Percentiles rank a stretch among this genome's conserved stretches.
Evolutionary conservation across 108 stramenopile species (phyloP).

Genomic region (Discostella stelligeroides): DNA sequence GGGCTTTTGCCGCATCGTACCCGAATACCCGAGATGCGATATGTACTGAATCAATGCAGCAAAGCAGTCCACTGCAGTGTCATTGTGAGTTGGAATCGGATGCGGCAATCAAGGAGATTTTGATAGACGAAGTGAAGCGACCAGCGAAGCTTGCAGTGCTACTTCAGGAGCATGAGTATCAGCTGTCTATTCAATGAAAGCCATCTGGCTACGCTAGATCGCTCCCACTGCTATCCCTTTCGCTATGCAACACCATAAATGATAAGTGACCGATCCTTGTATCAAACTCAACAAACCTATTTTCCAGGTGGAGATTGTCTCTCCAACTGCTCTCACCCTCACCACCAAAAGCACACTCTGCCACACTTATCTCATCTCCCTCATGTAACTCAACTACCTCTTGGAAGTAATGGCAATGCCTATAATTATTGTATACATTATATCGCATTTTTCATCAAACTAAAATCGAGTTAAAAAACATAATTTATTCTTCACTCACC

Average conservation of each 20-base stretch:
- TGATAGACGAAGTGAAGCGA: constrained; percentile 65
- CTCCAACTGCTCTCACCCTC: constrained; percentile 42
- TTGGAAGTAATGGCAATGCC: constrained; percentile 55
- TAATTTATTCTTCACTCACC: constrained; percentile 5
- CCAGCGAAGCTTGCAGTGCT: constrained; percentile 68
- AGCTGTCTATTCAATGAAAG: neutral
- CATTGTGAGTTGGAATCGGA: constrained; percentile 39
- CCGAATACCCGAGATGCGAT: constrained; percentile 42
- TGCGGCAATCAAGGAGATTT: constrained; percentile 49
- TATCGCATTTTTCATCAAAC: no score
- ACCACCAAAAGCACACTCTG: constrained; percentile 40
- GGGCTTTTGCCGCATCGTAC: constrained; percentile 70
- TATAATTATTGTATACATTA: no score
- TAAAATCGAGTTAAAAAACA: neutral
- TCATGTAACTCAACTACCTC: constrained; percentile 38
- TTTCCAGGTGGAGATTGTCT: constrained; percentile 27
- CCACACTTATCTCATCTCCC: constrained; percentile 44
- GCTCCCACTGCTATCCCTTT: no score
- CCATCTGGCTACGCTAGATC: neutral
- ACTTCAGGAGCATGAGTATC: constrained; percentile 35
- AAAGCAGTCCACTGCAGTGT: constrained; percentile 33
- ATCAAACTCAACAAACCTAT: constrained; percentile 41
- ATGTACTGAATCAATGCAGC: constrained; percentile 17
- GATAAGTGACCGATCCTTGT: constrained; percentile 45
- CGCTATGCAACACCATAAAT: constrained; percentile 33